These are phyloP conservation scores for Acanthamoeba castellanii DNA, from an alignment of 208 protist genomes.

Conservation along the genomic window DNA sequence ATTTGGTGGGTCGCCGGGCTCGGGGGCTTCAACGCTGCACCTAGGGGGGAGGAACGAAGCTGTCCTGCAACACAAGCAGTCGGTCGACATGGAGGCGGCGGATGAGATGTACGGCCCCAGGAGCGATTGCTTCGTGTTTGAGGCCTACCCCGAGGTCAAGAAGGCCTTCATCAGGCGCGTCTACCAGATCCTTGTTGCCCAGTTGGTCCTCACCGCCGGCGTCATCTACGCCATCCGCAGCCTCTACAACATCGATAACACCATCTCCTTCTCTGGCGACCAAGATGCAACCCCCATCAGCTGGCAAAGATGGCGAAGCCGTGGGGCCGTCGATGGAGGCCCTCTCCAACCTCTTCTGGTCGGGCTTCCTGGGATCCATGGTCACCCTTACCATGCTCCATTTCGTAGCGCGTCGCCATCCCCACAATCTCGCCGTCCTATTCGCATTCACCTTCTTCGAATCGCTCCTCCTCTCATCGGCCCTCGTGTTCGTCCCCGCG, in stretches of 20 bases:
- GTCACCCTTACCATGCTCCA: not conserved
- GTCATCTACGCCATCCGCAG: not conserved
- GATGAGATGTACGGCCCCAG: conserved; percentile 12
- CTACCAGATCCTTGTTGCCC: conserved; percentile 10
- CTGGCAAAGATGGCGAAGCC: not conserved
- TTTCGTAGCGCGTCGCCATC: conserved; percentile 4
- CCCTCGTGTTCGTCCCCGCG: not conserved
- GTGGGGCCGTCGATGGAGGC: not conserved
- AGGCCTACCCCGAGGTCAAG: conserved; percentile 57
- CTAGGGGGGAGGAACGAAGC: not conserved
- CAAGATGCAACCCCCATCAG: not conserved
- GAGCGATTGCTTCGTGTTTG: conserved; percentile 45
- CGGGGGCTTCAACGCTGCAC: not conserved
- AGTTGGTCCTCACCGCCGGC: not conserved
- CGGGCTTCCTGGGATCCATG: conserved; percentile 9
- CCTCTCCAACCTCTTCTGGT: conserved; percentile 49
- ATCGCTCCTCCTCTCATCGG: not conserved
- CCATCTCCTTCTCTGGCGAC: not conserved
- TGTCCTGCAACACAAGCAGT: not conserved
- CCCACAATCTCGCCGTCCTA: not conserved
- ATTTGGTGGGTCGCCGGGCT: not conserved
- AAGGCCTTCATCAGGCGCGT: conserved; percentile 21
- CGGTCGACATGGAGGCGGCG: not conserved
- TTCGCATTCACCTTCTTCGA: conserved; percentile 59
- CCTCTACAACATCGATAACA: conserved; percentile 17